Conservation (phyloP, 2,329 filamentous ascomycete species). For the Tolypocladium tropicale region DNA sequence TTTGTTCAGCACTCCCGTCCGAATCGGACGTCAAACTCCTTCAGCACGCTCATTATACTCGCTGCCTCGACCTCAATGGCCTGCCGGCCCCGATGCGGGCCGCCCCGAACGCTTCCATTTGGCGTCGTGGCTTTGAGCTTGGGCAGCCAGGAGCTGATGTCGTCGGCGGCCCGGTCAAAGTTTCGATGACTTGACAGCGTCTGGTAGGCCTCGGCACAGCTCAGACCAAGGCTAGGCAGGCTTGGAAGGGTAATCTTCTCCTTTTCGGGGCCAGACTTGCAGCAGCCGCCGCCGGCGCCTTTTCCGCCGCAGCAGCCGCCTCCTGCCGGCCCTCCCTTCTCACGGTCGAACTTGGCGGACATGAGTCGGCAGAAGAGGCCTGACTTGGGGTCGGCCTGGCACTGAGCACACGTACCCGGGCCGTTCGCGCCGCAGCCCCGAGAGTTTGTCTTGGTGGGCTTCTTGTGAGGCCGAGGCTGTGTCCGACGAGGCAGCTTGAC, state of each 20-base stretch:
- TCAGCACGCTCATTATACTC: conserved; percentile 77
- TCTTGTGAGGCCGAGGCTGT: conserved; percentile 15
- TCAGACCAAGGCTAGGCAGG: conserved; percentile 46
- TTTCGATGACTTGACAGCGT: conserved; percentile 67
- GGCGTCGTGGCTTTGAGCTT: conserved; percentile 53
- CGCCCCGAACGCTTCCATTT: conserved; percentile 12
- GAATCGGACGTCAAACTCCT: conserved; percentile 70
- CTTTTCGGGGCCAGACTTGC: conserved; percentile 31
- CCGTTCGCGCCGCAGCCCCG: conserved; percentile 53
- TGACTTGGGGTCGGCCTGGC: conserved; percentile 65
- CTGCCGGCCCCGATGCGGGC: conserved; percentile 29
- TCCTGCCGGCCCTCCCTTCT: conserved; percentile 16
- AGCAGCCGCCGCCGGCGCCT: conserved; percentile 51
- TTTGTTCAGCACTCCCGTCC: conserved; percentile 29
- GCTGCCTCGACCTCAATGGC: conserved; percentile 73
- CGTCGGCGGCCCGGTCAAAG: conserved; percentile 62
- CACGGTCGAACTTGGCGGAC: conserved; percentile 51
- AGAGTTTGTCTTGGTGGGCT: conserved; percentile 14
- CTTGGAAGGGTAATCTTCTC: conserved; percentile 25
- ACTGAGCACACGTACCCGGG: conserved; percentile 71
- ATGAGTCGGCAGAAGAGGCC: conserved; percentile 77
- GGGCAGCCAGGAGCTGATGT: conserved; percentile 66
- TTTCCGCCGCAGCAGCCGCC: conserved; percentile 56
- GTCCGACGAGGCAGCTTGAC: conserved; percentile 45
- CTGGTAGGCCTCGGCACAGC: conserved; percentile 69